A percentile compares a stretch with the other conserved stretches of the same genome.
Evolutionary conservation across 2,329 filamentous ascomycete species (phyloP).

Genomic region (Teratosphaeria epicoccoides): DNA sequence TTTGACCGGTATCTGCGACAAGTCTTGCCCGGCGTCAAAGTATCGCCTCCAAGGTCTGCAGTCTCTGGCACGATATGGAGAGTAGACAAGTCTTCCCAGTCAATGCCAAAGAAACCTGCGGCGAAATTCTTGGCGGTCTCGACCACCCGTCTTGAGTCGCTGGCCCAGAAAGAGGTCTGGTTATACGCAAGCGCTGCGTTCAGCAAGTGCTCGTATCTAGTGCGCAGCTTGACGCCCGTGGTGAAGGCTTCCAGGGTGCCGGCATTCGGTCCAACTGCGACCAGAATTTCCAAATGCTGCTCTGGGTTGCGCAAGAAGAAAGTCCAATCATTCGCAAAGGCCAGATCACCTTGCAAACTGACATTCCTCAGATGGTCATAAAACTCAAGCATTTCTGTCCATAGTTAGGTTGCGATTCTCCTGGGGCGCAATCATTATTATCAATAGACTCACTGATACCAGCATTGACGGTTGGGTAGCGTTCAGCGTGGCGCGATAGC

Average conservation of each 20-base stretch:
- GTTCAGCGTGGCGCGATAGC: slow-evolving; percentile 48
- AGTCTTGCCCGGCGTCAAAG: slow-evolving; percentile 45
- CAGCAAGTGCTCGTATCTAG: slow-evolving; percentile 42
- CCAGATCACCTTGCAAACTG: slow-evolving; percentile 39
- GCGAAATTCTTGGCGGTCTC: slow-evolving; percentile 47
- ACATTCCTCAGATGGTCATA: slow-evolving; percentile 37
- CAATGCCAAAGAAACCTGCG: slow-evolving; percentile 43
- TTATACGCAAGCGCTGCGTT: slow-evolving; percentile 16
- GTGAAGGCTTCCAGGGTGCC: slow-evolving; percentile 45
- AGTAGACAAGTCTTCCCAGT: slow-evolving; percentile 33
- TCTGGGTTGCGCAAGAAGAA: slow-evolving; percentile 41
- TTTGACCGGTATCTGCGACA: slow-evolving; percentile 32
- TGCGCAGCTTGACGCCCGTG: slow-evolving; percentile 44
- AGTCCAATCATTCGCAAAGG: slow-evolving; percentile 45
- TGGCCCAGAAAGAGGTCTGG: slow-evolving; percentile 43
- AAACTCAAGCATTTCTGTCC: slow-evolving; percentile 37
- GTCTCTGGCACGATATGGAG: slow-evolving; percentile 46
- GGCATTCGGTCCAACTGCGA: slow-evolving; percentile 45
- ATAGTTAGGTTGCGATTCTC: neutral
- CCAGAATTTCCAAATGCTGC: slow-evolving; percentile 43
- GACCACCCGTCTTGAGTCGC: slow-evolving; percentile 43
- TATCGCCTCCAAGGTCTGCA: slow-evolving; percentile 40
- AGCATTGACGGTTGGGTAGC: slow-evolving; percentile 44
- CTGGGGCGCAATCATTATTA: neutral
- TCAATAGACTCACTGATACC: slow-evolving; percentile 36